Evolutionary conservation across 176 grass and related monocot species (phyloP).

Genomic region (Leersia perrieri): DNA sequence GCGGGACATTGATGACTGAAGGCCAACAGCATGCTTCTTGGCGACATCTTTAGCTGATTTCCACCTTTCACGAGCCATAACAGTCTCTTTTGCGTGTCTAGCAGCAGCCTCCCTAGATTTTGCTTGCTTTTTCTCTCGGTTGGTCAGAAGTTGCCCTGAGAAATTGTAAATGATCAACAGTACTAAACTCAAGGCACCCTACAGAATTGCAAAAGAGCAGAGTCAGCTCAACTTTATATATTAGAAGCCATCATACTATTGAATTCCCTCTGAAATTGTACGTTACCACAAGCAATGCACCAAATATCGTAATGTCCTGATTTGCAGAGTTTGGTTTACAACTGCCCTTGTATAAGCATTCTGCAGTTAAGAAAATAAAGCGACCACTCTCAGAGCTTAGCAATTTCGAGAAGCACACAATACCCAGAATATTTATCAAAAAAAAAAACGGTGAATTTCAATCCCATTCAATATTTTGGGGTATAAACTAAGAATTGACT

Average conservation of each 20-base stretch:
- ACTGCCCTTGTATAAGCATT: conserved; percentile 70
- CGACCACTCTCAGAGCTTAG: not conserved
- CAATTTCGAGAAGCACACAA: not conserved
- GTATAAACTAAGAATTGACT: too few species aligned
- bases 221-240: conserved; percentile 6
- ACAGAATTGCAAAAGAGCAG: not conserved
- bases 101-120: conserved; percentile 86
- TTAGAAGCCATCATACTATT: conserved; percentile 19
- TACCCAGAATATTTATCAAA: not conserved
- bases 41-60: conserved; percentile 85
- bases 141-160: conserved; percentile 80
- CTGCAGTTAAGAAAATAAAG: conserved; percentile 38
- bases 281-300: conserved; percentile 68
- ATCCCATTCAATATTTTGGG: not conserved
- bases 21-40: conserved; percentile 65
- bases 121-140: conserved; percentile 82
- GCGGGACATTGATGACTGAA: conserved; percentile 63
- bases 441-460: not conserved
- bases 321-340: conserved; percentile 74
- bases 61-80: conserved; percentile 72
- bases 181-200: conserved; percentile 68
- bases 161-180: conserved; percentile 90
- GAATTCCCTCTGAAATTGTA: conserved; percentile 8
- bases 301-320: conserved; percentile 96
- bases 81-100: conserved; percentile 65